phyloP scores from a whole-genome alignment of 176 grass and related monocot species.

The sorghum (Sorghum bicolor) region Sorghum_bicolor_NCBIv3 NC_012872.2:64423001-64423500 shows the following conservation, averaged over 20 bases:
- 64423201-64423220: conserved; percentile 68
- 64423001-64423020: conserved; percentile 96
- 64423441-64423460: conserved; percentile 42
- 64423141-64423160: conserved; percentile 90
- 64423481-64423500: conserved; percentile 45
- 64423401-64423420: conserved; percentile 77
- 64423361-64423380: conserved; percentile 17
- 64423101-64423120: background rate
- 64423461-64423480: conserved; percentile 43
- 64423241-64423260: conserved; percentile 98
- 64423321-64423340: conserved; percentile 26
- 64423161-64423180: conserved; percentile 86
- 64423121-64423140: conserved; percentile 73
- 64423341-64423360: conserved; percentile 5
- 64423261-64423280: conserved; percentile 97
- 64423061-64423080: conserved; percentile 17
- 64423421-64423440: conserved; percentile 88
- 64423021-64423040: conserved; percentile 99
- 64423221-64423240: conserved; percentile 81
- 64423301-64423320: conserved; percentile 32
- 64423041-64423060: conserved; percentile 57
- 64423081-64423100: conserved; percentile 5
- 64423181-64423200: conserved; percentile 98
- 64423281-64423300: conserved; percentile 64
- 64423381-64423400: conserved; percentile 64